phyloP scores from a whole-genome alignment of 305 asterid genomes.

The Ajuga reptans region DNA sequence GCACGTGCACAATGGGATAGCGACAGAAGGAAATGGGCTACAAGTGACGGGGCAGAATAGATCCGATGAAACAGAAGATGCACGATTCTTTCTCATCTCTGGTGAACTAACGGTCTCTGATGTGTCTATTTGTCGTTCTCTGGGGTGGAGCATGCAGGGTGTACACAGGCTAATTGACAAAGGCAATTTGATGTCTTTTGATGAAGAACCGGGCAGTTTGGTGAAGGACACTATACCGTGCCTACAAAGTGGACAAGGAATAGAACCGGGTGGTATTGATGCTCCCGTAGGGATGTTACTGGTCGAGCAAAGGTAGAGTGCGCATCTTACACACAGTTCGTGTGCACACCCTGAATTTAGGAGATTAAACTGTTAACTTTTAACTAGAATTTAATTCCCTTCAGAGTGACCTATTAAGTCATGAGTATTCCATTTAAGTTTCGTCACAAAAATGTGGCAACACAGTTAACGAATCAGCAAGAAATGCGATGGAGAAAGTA shows the following conservation, averaged over 20 bases:
- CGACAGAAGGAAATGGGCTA: constrained; percentile 72
- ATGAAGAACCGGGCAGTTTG: constrained; percentile 48
- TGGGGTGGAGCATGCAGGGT: constrained; percentile 69
- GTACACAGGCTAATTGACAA: constrained; percentile 58
- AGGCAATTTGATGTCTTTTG: constrained; percentile 48
- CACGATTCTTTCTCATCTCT: constrained; percentile 49
- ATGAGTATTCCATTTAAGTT: too few species aligned
- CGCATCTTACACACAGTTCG: constrained; percentile 63
- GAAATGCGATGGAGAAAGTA: neutral
- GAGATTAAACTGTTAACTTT: neutral
- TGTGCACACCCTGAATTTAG: constrained; percentile 54
- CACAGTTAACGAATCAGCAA: too few species aligned
- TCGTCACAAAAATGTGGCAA: too few species aligned
- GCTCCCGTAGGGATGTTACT: constrained; percentile 41
- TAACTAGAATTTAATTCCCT: too few species aligned
- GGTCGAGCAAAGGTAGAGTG: constrained; percentile 71
- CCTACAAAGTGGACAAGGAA: constrained; percentile 84
- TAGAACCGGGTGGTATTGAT: constrained; percentile 50
- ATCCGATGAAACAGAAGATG: constrained; percentile 56
- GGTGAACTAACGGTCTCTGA: constrained; percentile 45
- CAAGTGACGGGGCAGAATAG: constrained; percentile 66
- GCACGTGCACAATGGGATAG: constrained; percentile 70
- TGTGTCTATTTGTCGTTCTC: constrained; percentile 41
- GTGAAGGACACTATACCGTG: constrained; percentile 25
- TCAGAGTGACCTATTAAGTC: too few species aligned